Conservation (phyloP, 805 yeast genomes). For the Debaryomyces tyrocola region DNA sequence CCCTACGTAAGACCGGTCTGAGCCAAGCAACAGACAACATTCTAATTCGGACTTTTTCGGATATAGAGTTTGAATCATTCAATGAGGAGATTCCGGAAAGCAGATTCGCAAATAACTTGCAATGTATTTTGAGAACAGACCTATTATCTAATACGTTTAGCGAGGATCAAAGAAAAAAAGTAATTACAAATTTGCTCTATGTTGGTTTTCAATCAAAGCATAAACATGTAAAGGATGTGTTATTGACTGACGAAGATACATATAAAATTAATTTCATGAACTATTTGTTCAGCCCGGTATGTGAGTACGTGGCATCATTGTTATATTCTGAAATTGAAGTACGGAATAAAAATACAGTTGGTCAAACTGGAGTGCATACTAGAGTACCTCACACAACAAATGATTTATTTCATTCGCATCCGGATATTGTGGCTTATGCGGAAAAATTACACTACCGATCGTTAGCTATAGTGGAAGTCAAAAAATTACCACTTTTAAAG, state of each 20-base stretch:
- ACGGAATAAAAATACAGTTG: neutral
- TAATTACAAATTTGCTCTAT: neutral
- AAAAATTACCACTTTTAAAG: neutral
- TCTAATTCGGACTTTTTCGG: too few species aligned
- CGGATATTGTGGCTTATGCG: neutral
- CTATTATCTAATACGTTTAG: too few species aligned
- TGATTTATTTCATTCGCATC: neutral
- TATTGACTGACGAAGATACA: too few species aligned
- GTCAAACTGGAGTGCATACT: neutral
- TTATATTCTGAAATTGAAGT: neutral
- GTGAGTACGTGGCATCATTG: neutral
- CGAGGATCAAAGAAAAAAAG: too few species aligned
- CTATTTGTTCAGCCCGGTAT: neutral
- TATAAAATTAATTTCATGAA: neutral
- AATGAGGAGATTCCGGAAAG: too few species aligned
- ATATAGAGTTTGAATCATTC: too few species aligned
- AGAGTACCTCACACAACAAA: neutral
- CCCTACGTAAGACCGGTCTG: too few species aligned
- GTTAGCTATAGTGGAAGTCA: neutral
- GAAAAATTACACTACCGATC: neutral
- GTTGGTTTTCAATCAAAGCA: neutral
- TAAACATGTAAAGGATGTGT: neutral
- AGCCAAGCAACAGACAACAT: too few species aligned
- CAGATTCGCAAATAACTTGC: too few species aligned
- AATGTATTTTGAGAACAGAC: too few species aligned